A percentile compares a stretch with the other conserved stretches of the same genome.
Evolutionary conservation across 257 asterid species (phyloP).

Genomic region (Apocynum venetum): DNA sequence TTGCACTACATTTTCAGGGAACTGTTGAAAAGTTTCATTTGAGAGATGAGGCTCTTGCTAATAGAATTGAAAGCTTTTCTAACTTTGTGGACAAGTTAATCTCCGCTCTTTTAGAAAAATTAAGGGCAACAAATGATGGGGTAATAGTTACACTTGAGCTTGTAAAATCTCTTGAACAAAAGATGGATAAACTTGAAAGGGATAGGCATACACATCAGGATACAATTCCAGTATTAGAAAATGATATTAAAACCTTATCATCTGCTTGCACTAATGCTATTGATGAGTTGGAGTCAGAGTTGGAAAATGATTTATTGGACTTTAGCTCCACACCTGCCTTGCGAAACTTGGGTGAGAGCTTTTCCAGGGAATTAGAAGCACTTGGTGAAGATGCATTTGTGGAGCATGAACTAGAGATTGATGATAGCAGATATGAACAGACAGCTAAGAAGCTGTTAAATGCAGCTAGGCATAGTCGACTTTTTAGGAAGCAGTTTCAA

Average conservation of each 20-base stretch:
- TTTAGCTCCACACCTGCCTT: slow-evolving; percentile 36
- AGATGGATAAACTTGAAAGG: slow-evolving; percentile 41
- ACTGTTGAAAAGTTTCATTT: slow-evolving; percentile 54
- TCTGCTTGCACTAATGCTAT: slow-evolving; percentile 74
- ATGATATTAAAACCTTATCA: slow-evolving; percentile 40
- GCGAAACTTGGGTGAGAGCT: slow-evolving; percentile 36
- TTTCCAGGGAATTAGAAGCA: slow-evolving; percentile 26
- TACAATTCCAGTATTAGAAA: slow-evolving; percentile 44
- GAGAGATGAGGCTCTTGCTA: slow-evolving; percentile 60
- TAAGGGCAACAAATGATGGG: slow-evolving; percentile 42
- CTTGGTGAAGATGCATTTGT: slow-evolving; percentile 30
- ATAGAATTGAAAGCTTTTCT: slow-evolving; percentile 48
- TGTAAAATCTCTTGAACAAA: slow-evolving; percentile 46
- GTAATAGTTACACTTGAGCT: slow-evolving; percentile 32
- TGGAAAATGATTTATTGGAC: slow-evolving; percentile 31
- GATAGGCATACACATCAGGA: slow-evolving; percentile 52
- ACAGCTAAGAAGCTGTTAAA: slow-evolving; percentile 57
- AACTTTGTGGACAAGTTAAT: slow-evolving; percentile 50
- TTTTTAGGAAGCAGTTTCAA: slow-evolving; percentile 41
- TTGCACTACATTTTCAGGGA: slow-evolving; percentile 44
- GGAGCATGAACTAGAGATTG: slow-evolving; percentile 25
- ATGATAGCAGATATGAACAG: slow-evolving; percentile 34
- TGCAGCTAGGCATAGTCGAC: slow-evolving; percentile 49
- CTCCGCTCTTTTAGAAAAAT: slow-evolving; percentile 39
- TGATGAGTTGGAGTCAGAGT: slow-evolving; percentile 43